A percentile compares a stretch with the other conserved stretches of the same genome.
Conservation (phyloP, 192 early-diverging fungal species). For the Chytriomyces hyalinus region DNA sequence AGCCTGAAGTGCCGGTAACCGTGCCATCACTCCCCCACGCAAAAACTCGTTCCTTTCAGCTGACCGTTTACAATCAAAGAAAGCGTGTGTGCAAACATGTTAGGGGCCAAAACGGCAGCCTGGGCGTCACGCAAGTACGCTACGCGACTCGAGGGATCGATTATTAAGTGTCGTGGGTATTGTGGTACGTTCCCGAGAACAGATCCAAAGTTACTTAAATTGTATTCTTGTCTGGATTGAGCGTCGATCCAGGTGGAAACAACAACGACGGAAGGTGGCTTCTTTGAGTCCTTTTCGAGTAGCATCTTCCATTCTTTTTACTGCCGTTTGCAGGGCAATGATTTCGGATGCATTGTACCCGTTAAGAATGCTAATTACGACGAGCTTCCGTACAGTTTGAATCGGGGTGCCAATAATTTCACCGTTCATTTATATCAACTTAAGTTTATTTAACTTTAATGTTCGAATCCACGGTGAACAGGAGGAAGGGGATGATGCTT, state of each 20-base stretch:
- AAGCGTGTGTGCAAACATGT: too few relatives aligned
- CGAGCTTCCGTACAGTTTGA: conserved; percentile 41
- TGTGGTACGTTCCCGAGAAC: background rate
- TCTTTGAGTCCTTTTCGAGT: background rate
- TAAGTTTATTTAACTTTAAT: too few relatives aligned
- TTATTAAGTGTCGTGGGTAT: background rate
- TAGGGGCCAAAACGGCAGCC: too few relatives aligned
- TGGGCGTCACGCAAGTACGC: too few relatives aligned
- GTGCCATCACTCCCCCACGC: too few relatives aligned
- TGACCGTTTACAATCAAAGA: too few relatives aligned
- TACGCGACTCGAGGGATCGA: background rate
- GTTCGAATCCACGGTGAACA: too few relatives aligned
- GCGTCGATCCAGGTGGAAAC: conserved; percentile 36
- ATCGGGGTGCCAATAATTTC: conserved; percentile 60
- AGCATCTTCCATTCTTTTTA: background rate
- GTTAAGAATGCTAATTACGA: conserved; percentile 69
- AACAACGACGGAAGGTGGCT: background rate
- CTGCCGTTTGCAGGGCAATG: background rate
- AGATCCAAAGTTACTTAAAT: conserved; percentile 14
- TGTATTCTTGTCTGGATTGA: conserved; percentile 4
- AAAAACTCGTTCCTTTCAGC: too few relatives aligned
- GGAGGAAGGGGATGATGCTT: too few relatives aligned
- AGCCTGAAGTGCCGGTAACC: too few relatives aligned
- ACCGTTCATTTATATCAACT: too few relatives aligned
- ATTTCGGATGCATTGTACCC: conserved; percentile 1